phyloP scores from a whole-genome alignment of 495 filamentous ascomycete species.

The Oleoguttula mirabilis region DNA sequence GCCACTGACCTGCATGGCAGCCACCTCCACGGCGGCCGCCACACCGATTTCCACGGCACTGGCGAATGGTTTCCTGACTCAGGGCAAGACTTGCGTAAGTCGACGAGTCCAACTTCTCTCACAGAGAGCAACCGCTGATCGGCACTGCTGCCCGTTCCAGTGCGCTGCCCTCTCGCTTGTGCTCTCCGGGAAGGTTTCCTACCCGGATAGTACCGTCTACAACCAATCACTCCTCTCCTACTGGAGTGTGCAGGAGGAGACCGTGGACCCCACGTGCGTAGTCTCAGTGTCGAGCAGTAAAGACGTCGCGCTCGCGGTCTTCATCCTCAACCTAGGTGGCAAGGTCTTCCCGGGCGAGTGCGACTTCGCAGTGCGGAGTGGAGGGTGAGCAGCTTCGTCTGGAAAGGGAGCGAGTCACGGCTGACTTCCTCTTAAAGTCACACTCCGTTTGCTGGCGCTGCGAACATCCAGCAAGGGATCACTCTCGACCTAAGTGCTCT shows the following conservation, averaged over 20 bases:
- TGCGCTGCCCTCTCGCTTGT: conserved; percentile 2
- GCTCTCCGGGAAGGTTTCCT: background rate
- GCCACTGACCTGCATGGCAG: too few species aligned
- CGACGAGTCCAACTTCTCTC: too few species aligned
- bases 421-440: conserved; percentile 37
- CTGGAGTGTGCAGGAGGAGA: conserved; percentile 5
- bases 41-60: too few species aligned
- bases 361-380: conserved; percentile 6
- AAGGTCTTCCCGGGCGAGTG: conserved; percentile 5
- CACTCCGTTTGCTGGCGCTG: conserved; percentile 37
- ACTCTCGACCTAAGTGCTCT: conserved; percentile 40
- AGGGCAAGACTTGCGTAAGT: too few species aligned
- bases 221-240: background rate
- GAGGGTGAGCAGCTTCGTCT: conserved; percentile 2
- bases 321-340: background rate
- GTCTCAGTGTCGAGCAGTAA: background rate
- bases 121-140: too few species aligned
- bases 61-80: too few species aligned
- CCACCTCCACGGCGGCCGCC: too few species aligned
- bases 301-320: conserved; percentile 1
- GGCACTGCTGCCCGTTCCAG: too few species aligned
- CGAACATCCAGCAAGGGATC: conserved; percentile 43
- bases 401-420: too few species aligned
- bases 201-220: conserved; percentile 1
- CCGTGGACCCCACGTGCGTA: conserved; percentile 1